These are phyloP conservation scores for Geranomyces michiganensis DNA, from an alignment of 192 early-diverging fungal species.

Conservation along the genomic window DNA sequence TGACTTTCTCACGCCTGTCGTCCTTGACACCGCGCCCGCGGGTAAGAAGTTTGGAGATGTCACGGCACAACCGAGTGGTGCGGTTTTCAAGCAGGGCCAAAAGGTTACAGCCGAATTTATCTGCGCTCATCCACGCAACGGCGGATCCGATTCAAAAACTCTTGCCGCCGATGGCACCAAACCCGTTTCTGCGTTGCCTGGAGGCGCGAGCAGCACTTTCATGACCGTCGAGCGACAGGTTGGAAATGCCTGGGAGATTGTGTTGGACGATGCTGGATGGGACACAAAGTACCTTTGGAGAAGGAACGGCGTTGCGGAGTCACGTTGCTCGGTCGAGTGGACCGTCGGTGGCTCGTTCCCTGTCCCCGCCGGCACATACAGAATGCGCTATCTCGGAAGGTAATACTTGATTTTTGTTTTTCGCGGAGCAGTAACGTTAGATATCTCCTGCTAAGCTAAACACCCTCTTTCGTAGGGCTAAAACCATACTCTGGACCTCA, in stretches of 20 bases:
- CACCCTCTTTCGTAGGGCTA: not conserved
- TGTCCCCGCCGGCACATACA: slow-evolving; percentile 42
- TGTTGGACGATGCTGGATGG: slow-evolving; percentile 47
- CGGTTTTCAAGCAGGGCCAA: slow-evolving; percentile 6
- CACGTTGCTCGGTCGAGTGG: not conserved
- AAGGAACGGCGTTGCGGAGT: slow-evolving; percentile 40
- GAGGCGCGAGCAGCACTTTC: slow-evolving; percentile 23
- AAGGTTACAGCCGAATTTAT: slow-evolving; percentile 38
- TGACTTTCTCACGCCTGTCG: slow-evolving; percentile 36
- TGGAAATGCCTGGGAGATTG: slow-evolving; percentile 34
- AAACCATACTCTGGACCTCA: slow-evolving; percentile 19
- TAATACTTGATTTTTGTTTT: too few species aligned
- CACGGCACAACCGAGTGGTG: slow-evolving; percentile 23
- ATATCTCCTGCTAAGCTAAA: too few species aligned
- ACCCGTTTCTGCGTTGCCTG: slow-evolving; percentile 12
- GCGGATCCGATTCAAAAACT: slow-evolving; percentile 14
- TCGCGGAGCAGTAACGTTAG: too few species aligned
- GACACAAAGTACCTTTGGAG: slow-evolving; percentile 51
- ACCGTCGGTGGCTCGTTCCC: not conserved
- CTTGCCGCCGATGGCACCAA: slow-evolving; percentile 7
- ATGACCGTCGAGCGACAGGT: slow-evolving; percentile 47
- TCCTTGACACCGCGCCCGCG: slow-evolving; percentile 40
- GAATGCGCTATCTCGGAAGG: slow-evolving; percentile 42
- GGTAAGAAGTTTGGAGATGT: slow-evolving; percentile 43
- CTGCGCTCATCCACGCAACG: slow-evolving; percentile 56